Evolutionary conservation across 1,284 basidiomycete genomes (phyloP).

Genomic region (Apiotrichum sp.): DNA sequence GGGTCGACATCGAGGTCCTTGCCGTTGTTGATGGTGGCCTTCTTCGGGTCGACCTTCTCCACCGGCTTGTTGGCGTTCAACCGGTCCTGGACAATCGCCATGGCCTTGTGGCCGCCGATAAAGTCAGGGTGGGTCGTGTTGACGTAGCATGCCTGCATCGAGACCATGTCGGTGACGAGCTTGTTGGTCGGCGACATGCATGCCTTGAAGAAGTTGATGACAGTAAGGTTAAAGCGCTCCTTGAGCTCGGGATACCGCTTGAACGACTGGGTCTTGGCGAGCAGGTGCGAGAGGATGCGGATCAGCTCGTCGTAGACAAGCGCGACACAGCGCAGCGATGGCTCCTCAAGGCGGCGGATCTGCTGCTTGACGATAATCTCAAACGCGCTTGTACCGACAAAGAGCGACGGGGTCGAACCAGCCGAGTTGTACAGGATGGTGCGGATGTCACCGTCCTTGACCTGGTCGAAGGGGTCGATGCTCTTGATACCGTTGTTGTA

Average conservation of each 20-base stretch:
- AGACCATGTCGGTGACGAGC: constrained; percentile 84
- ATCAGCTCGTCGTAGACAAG: constrained; percentile 96
- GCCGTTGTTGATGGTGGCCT: constrained; percentile 49
- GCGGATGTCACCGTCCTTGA: constrained; percentile 96
- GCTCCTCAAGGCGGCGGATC: constrained; percentile 92
- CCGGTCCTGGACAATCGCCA: constrained; percentile 80
- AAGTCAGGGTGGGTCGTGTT: constrained; percentile 99
- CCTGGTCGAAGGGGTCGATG: constrained; percentile 97
- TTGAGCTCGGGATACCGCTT: constrained; percentile 88
- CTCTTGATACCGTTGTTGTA: constrained; percentile 93
- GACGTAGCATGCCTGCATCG: constrained; percentile 95
- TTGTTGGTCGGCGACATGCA: constrained; percentile 92
- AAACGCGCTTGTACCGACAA: constrained; percentile 93
- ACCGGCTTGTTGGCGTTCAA: constrained; percentile 71
- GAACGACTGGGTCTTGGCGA: constrained; percentile 86
- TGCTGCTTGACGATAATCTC: constrained; percentile 99
- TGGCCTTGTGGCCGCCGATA: constrained; percentile 92
- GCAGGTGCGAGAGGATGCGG: constrained; percentile 83
- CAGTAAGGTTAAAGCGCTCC: constrained; percentile 88
- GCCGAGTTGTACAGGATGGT: constrained; percentile 95
- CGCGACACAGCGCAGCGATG: constrained; percentile 84
- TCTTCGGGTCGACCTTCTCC: constrained; percentile 64
- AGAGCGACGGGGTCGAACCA: constrained; percentile 90
- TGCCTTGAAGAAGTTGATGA: constrained; percentile 93
- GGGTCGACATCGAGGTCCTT: constrained; percentile 68